Percentiles rank a stretch among this genome's conserved stretches.
These are phyloP conservation scores for Penicillium paxilli DNA, from an alignment of 495 filamentous ascomycete genomes.

Conservation along the genomic window DNA sequence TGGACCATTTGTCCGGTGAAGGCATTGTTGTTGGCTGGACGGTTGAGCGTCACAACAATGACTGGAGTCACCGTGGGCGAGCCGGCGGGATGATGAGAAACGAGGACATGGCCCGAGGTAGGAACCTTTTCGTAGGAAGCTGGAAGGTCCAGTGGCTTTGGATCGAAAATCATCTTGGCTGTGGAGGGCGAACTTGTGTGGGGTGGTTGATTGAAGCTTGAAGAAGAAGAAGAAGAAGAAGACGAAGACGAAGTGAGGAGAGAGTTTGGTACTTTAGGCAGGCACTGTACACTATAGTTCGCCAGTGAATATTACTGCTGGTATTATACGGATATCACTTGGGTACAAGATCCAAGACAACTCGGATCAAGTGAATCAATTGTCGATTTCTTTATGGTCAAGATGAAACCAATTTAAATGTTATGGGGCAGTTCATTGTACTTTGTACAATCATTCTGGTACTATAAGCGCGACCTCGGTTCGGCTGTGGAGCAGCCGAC, in stretches of 20 bases:
- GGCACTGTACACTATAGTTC: no score
- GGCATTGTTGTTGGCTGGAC: slow-evolving; percentile 62
- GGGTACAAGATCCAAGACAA: no score
- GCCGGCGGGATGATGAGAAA: slow-evolving; percentile 52
- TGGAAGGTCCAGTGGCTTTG: slow-evolving; percentile 28
- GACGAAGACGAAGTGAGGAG: not conserved
- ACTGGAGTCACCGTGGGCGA: slow-evolving; percentile 53
- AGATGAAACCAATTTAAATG: not conserved
- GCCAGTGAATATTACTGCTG: no score
- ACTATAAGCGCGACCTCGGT: not conserved
- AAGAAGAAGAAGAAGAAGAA: not conserved
- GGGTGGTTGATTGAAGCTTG: not conserved
- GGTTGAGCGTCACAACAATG: slow-evolving; percentile 57
- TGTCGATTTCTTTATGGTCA: no score
- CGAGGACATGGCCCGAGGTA: slow-evolving; percentile 47
- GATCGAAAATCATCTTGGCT: slow-evolving; percentile 10
- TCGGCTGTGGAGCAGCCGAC: not conserved
- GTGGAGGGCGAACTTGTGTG: not conserved
- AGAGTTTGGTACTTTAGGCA: no score
- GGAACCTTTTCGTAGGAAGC: slow-evolving; percentile 44
- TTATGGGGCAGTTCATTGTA: no score
- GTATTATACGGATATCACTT: no score
- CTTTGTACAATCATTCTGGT: no score
- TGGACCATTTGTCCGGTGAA: slow-evolving; percentile 57
- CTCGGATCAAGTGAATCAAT: no score